These are phyloP conservation scores for Pythium rhizo-oryzae DNA, from an alignment of 352 stramenopile species.

Conservation along the genomic window DNA sequence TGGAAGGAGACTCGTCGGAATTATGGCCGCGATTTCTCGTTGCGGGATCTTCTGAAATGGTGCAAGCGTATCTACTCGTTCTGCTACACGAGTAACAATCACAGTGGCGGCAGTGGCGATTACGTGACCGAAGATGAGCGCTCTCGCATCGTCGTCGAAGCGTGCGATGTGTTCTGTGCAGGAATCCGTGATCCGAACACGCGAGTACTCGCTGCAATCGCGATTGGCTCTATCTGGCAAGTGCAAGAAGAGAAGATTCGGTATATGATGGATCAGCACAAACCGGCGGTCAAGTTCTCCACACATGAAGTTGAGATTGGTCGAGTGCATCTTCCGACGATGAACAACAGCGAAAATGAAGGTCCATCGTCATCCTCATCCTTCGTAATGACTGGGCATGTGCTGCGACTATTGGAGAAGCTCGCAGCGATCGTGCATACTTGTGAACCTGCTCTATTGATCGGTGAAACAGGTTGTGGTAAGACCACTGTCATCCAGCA, in stretches of 20 bases:
- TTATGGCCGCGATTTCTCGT: slow-evolving; percentile 86
- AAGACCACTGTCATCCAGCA: slow-evolving; percentile 99
- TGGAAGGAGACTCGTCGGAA: slow-evolving; percentile 87
- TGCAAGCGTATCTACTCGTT: slow-evolving; percentile 85
- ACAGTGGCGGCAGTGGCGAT: slow-evolving; percentile 19
- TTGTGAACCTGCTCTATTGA: slow-evolving; percentile 97
- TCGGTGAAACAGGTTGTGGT: slow-evolving; percentile 98
- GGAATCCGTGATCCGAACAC: slow-evolving; percentile 73
- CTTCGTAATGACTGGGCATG: slow-evolving; percentile 97
- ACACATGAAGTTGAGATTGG: slow-evolving; percentile 91
- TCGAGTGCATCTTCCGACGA: slow-evolving; percentile 79
- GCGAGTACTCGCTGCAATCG: slow-evolving; percentile 58
- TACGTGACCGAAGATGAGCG: slow-evolving; percentile 89
- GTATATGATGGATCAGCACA: slow-evolving; percentile 78
- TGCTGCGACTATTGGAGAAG: slow-evolving; percentile 96
- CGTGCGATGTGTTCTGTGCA: slow-evolving; percentile 84
- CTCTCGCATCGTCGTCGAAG: slow-evolving; percentile 75
- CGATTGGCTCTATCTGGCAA: slow-evolving; percentile 79
- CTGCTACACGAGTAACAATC: slow-evolving; percentile 40
- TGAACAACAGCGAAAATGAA: slow-evolving; percentile 50
- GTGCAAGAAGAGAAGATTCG: slow-evolving; percentile 79
- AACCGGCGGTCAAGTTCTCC: slow-evolving; percentile 69
- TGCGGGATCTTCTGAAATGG: slow-evolving; percentile 92
- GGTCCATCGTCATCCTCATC: slow-evolving; percentile 38
- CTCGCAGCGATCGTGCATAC: slow-evolving; percentile 95